Evolutionary conservation across 2,329 filamentous ascomycete species (phyloP).

Genomic region (Talaromyces islandicus): DNA sequence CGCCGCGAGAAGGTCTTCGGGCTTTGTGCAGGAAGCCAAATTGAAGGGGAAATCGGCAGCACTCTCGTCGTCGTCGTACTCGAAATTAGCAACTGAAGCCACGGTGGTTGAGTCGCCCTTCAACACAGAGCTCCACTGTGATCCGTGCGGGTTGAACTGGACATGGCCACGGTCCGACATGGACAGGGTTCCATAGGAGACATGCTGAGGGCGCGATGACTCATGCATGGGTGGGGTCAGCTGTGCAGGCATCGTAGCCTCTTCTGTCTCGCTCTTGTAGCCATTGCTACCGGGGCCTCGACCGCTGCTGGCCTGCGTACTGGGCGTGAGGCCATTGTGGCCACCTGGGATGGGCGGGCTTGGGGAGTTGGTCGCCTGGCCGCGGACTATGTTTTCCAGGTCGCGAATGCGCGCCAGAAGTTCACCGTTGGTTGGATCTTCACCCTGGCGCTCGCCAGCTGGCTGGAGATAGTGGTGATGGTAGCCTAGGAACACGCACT

Average conservation of each 20-base stretch:
- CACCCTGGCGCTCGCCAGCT: conserved; percentile 7
- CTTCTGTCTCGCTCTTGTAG: conserved; percentile 9
- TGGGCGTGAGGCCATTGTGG: conserved; percentile 9
- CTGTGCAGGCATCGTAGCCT: neutral
- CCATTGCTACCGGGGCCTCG: conserved; percentile 23
- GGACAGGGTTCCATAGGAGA: conserved; percentile 24
- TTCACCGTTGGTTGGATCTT: conserved; percentile 22
- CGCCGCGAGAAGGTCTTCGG: conserved; percentile 24
- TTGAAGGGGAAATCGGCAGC: conserved; percentile 28
- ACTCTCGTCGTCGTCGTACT: conserved; percentile 25
- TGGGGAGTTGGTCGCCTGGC: conserved; percentile 21
- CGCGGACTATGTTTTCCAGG: conserved; percentile 30
- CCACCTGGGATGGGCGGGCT: conserved; percentile 18
- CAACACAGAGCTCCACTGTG: conserved; percentile 26
- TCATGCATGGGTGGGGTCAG: conserved; percentile 16
- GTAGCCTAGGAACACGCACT: conserved; percentile 33
- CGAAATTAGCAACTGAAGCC: conserved; percentile 20
- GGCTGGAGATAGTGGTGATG: conserved; percentile 25
- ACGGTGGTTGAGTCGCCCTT: conserved; percentile 16
- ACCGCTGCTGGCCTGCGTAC: conserved; percentile 18
- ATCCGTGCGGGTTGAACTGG: conserved; percentile 28
- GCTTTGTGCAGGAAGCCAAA: conserved; percentile 18
- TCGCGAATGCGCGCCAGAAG: conserved; percentile 29
- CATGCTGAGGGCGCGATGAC: conserved; percentile 11
- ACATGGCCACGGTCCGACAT: conserved; percentile 30